phyloP scores from a whole-genome alignment of 768 basidiomycete genomes.

The Serendipita vermifera region DNA sequence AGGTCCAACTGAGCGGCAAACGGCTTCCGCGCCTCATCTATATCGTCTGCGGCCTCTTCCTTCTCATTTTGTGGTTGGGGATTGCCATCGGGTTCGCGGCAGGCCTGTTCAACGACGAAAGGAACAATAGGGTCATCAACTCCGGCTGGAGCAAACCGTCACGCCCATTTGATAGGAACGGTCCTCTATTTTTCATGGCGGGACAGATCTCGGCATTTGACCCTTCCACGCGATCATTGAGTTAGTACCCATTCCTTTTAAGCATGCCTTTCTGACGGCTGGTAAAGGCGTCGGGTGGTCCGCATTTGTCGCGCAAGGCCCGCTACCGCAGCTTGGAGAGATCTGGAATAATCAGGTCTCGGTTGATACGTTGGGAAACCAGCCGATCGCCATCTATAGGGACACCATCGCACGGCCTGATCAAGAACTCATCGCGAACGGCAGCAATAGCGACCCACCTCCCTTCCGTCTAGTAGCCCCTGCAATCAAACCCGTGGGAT shows the following conservation, averaged over 20 bases:
- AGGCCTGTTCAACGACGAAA: not conserved
- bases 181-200: not conserved
- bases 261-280: no score
- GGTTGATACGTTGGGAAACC: not conserved
- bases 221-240: not conserved
- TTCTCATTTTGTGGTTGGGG: not conserved
- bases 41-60: not conserved
- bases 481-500: constrained; percentile 1
- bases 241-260: no score
- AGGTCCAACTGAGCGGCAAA: not conserved
- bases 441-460: not conserved
- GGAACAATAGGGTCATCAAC: not conserved
- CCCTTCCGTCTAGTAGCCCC: not conserved
- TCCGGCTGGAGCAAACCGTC: no score
- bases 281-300: constrained; percentile 1
- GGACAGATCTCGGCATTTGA: not conserved
- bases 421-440: no score
- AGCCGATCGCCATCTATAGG: not conserved
- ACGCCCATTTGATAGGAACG: no score
- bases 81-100: not conserved
- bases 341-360: not conserved
- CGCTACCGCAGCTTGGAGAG: not conserved
- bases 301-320: not conserved
- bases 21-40: not conserved
- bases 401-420: not conserved